phyloP scores from a whole-genome alignment of 768 basidiomycete genomes.

The Austroboletus festivus region DNA sequence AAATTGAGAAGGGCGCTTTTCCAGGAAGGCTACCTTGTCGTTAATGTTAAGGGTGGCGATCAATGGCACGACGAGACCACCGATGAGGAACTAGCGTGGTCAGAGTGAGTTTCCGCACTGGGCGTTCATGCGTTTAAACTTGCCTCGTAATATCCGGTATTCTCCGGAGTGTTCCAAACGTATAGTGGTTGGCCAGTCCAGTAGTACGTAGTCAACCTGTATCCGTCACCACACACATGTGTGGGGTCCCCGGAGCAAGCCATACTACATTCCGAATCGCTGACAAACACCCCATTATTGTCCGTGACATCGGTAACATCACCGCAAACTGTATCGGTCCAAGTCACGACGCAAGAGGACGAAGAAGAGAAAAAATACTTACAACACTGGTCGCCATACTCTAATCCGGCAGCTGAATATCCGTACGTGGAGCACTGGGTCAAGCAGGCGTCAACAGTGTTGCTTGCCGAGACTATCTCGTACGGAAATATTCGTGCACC shows the following conservation, averaged over 20 bases:
- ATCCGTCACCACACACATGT: conserved; percentile 63
- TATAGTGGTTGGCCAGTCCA: conserved; percentile 49
- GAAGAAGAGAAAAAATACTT: conserved; percentile 25
- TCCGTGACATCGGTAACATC: conserved; percentile 52
- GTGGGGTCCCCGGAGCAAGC: conserved; percentile 70
- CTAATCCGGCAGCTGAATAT: conserved; percentile 67
- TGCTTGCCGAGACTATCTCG: conserved; percentile 58
- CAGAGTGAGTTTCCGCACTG: background rate
- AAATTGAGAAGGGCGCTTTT: conserved; percentile 63
- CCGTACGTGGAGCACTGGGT: conserved; percentile 69
- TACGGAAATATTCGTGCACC: conserved; percentile 54
- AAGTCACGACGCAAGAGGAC: background rate
- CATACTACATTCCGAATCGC: conserved; percentile 40
- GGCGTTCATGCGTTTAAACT: conserved; percentile 12
- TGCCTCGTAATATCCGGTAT: conserved; percentile 71
- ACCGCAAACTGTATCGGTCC: conserved; percentile 60
- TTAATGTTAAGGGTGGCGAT: conserved; percentile 76
- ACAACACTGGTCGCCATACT: conserved; percentile 75
- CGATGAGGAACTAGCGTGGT: conserved; percentile 41
- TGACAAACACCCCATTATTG: conserved; percentile 31
- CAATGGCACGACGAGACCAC: conserved; percentile 67
- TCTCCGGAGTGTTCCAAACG: conserved; percentile 61
- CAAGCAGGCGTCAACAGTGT: conserved; percentile 62
- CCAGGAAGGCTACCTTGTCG: conserved; percentile 77
- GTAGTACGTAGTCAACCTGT: conserved; percentile 51